These are phyloP conservation scores for Arabidopsis arenosa DNA, from an alignment of 345 rosid species.

Conservation along the genomic window DNA sequence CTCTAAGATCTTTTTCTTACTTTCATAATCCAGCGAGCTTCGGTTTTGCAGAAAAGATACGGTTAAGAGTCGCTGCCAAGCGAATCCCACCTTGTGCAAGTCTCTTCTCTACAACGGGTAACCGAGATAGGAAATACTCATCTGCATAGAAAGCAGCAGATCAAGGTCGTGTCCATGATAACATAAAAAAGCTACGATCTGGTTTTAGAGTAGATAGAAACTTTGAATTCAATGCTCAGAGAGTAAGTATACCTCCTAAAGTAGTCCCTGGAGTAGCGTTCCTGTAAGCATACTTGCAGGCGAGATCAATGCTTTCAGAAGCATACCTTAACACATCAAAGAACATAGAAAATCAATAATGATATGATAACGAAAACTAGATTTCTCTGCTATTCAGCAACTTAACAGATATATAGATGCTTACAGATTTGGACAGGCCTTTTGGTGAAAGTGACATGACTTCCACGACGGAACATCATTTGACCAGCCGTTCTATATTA, in stretches of 20 bases:
- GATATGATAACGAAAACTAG: not conserved
- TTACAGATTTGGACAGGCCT: slow-evolving; percentile 81
- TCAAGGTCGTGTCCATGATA: not conserved
- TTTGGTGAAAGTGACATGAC: slow-evolving; percentile 55
- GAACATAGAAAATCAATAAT: not conserved
- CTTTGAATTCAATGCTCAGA: not conserved
- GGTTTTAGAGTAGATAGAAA: slow-evolving; percentile 11
- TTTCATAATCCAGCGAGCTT: slow-evolving; percentile 55
- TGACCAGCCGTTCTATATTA: slow-evolving; percentile 65
- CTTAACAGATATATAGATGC: slow-evolving; percentile 29
- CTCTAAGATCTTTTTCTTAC: not conserved
- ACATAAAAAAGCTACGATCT: slow-evolving; percentile 7
- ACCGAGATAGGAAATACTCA: slow-evolving; percentile 78
- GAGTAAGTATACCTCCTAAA: slow-evolving; percentile 59
- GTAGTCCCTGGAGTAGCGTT: slow-evolving; percentile 89
- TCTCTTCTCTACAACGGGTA: slow-evolving; percentile 79
- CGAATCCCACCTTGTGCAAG: slow-evolving; percentile 89
- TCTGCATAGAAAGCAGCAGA: slow-evolving; percentile 49
- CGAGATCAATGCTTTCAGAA: slow-evolving; percentile 79
- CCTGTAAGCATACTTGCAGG: slow-evolving; percentile 85
- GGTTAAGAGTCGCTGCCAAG: slow-evolving; percentile 81
- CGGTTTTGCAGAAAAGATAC: slow-evolving; percentile 55
- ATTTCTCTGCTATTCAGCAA: not conserved
- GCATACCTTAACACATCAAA: slow-evolving; percentile 61
- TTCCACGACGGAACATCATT: slow-evolving; percentile 63